A percentile compares a stretch with the other conserved stretches of the same genome.
Conservation (phyloP, 2,329 filamentous ascomycete genomes). For the Apiospora malaysiana region DNA sequence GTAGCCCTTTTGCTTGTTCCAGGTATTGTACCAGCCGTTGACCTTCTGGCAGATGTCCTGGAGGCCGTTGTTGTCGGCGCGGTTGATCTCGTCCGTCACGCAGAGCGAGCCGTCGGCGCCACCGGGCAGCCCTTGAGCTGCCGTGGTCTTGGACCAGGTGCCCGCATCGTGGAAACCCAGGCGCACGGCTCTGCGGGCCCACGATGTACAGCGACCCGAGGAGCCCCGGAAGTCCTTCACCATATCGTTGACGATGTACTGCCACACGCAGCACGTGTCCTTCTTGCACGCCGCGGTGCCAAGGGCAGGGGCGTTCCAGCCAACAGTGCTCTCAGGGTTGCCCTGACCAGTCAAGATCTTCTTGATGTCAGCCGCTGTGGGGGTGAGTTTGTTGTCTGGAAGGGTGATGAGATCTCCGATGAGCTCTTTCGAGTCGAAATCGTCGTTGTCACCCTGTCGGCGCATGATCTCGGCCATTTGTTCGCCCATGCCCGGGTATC, state of each 20-base stretch:
- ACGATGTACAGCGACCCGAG: constrained; percentile 48
- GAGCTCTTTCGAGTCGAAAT: constrained; percentile 32
- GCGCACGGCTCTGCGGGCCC: constrained; percentile 51
- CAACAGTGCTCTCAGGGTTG: constrained; percentile 33
- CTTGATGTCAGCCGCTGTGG: constrained; percentile 45
- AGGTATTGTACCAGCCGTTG: constrained; percentile 47
- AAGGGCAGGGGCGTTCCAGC: constrained; percentile 29
- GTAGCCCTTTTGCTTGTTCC: constrained; percentile 22
- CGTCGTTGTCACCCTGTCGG: constrained; percentile 24
- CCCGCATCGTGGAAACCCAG: constrained; percentile 56
- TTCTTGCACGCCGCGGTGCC: constrained; percentile 38
- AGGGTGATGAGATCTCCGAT: constrained; percentile 48
- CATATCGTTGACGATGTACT: constrained; percentile 49
- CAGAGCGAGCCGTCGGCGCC: constrained; percentile 56
- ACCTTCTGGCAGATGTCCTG: constrained; percentile 49
- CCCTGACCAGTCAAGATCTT: constrained; percentile 41
- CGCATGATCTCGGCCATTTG: constrained; percentile 23
- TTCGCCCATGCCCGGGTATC: constrained; percentile 25
- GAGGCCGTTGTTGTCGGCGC: constrained; percentile 54
- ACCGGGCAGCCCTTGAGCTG: constrained; percentile 30
- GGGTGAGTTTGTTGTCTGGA: constrained; percentile 38
- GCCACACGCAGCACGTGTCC: constrained; percentile 53
- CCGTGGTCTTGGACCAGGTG: constrained; percentile 46
- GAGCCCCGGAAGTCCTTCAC: constrained; percentile 42
- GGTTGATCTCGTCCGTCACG: constrained; percentile 45